Conservation (phyloP, 176 grass and related monocot species). For the Musa schizocarpa region DNA sequence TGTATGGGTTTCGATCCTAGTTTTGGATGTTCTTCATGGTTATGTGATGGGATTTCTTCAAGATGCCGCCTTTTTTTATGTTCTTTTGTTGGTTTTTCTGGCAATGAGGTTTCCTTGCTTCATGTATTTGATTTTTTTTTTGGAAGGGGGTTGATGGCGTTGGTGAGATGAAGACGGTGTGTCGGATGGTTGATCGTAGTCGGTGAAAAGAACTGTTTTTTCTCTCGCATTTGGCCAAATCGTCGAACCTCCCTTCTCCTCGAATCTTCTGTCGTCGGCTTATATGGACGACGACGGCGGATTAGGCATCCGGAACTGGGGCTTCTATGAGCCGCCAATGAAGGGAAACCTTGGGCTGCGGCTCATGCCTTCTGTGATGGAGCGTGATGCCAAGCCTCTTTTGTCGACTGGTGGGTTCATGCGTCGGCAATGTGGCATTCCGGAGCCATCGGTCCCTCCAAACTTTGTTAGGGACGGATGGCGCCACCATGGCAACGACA, state of each 20-base stretch:
- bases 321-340: slow-evolving; percentile 2
- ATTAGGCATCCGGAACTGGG: slow-evolving; percentile 16
- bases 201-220: background rate
- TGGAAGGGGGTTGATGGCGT: background rate
- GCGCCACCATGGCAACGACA: slow-evolving; percentile 2
- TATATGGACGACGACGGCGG: slow-evolving; percentile 11
- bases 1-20: background rate
- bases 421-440: background rate
- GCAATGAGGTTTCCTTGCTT: background rate
- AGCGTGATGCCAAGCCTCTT: slow-evolving; percentile 8
- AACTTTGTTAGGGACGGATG: slow-evolving; percentile 12
- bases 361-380: slow-evolving; percentile 10
- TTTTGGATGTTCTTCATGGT: background rate
- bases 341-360: slow-evolving; percentile 14
- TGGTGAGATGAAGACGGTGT: background rate
- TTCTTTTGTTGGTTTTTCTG: background rate
- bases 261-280: background rate
- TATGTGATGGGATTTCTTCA: background rate
- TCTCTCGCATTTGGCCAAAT: background rate
- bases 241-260: background rate
- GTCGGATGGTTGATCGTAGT: background rate
- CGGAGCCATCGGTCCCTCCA: background rate
- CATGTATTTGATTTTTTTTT: background rate
- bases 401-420: background rate
- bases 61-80: background rate